These are phyloP conservation scores for Solanum habrochaites DNA, from an alignment of 257 asterid species.

Conservation along the genomic window DNA sequence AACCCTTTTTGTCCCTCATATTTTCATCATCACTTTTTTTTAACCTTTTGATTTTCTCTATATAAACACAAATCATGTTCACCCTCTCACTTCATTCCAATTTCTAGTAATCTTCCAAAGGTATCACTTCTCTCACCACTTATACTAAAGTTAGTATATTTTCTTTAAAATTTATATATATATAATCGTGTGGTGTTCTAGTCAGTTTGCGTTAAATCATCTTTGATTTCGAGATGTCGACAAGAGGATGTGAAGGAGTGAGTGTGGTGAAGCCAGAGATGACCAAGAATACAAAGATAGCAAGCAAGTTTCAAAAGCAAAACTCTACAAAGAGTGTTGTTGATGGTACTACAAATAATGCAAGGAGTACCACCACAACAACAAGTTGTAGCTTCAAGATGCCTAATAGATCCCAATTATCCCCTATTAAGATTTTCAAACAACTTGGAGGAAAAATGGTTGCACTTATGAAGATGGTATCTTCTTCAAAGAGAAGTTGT, in stretches of 20 bases:
- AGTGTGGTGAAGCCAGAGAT: background rate
- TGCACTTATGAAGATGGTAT: constrained; percentile 7
- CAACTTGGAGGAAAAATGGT: constrained; percentile 15
- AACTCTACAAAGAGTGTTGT: background rate
- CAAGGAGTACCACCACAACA: background rate
- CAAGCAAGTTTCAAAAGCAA: background rate
- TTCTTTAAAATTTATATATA: background rate
- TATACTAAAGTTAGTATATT: background rate
- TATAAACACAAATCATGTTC: background rate
- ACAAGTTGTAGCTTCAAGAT: constrained; percentile 18
- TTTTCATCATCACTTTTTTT: background rate
- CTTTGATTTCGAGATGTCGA: background rate
- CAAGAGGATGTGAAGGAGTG: background rate
- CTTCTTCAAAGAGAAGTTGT: constrained; percentile 3
- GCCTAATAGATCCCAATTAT: constrained; percentile 5
- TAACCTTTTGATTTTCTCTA: background rate
- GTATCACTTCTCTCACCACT: background rate
- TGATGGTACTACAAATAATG: background rate
- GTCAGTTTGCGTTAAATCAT: background rate
- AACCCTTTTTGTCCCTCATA: background rate
- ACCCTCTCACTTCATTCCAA: background rate
- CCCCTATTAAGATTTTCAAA: constrained; percentile 24
- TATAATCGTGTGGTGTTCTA: background rate
- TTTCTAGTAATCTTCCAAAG: background rate
- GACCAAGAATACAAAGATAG: background rate